A percentile compares a stretch with the other conserved stretches of the same genome.
phyloP scores from a whole-genome alignment of 805 yeast genomes.

The Barnettozyma sp. region DNA sequence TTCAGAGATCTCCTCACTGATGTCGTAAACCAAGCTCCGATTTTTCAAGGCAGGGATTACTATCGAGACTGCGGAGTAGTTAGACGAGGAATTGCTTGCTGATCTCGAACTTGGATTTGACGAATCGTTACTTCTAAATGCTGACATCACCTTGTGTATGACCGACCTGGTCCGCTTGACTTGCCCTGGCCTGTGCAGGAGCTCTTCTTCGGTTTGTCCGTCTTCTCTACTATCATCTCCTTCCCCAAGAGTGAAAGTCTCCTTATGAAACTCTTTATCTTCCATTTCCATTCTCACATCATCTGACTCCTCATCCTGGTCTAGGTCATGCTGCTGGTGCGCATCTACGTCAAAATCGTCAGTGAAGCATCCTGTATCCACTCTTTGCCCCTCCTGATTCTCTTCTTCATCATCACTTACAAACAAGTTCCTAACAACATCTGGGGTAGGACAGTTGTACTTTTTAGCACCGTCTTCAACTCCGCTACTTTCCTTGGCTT shows the following conservation, averaged over 20 bases:
- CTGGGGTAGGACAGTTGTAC: constrained; percentile 3
- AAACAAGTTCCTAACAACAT: constrained; percentile 3
- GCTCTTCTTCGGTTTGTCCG: background rate
- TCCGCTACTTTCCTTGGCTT: too few relatives aligned
- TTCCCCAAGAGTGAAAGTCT: background rate
- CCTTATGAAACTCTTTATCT: too few relatives aligned
- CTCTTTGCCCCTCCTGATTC: too few relatives aligned
- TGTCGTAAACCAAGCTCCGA: constrained; percentile 8
- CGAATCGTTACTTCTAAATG: constrained; percentile 6
- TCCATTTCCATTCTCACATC: too few relatives aligned
- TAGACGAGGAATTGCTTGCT: constrained; percentile 9
- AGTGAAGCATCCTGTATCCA: too few relatives aligned
- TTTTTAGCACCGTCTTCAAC: too few relatives aligned
- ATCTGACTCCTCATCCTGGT: background rate
- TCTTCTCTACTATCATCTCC: background rate
- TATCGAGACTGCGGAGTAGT: constrained; percentile 14
- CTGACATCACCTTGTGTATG: constrained; percentile 11
- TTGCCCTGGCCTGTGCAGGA: background rate
- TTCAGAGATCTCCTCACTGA: constrained; percentile 11
- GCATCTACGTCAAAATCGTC: too few relatives aligned
- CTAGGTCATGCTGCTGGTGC: too few relatives aligned
- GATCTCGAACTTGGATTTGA: constrained; percentile 4
- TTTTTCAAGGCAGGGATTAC: constrained; percentile 15
- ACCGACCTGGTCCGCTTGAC: constrained; percentile 10
- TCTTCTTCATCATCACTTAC: background rate